Conservation (phyloP, 2,329 filamentous ascomycete species). For the Colletotrichum aenigma region DNA sequence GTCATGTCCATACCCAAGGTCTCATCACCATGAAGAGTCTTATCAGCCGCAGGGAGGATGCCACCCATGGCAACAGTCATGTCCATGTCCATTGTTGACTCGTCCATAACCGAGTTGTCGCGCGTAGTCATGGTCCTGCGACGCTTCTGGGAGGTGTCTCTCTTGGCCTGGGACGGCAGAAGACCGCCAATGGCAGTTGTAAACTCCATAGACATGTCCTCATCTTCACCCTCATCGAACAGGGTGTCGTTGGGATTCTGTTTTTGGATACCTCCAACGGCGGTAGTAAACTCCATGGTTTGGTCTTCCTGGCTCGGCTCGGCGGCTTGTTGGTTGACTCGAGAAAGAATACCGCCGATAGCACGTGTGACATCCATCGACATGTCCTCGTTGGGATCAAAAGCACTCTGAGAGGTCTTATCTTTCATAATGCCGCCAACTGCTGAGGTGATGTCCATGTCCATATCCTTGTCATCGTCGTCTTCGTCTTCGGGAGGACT, state of each 20-base stretch:
- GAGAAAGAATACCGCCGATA: conserved; percentile 77
- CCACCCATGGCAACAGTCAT: conserved; percentile 65
- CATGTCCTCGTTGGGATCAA: conserved; percentile 68
- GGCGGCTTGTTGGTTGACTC: conserved; percentile 22
- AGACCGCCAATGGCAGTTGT: conserved; percentile 68
- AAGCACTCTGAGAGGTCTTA: conserved; percentile 43
- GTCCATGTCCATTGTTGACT: conserved; percentile 54
- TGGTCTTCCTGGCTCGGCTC: conserved; percentile 52
- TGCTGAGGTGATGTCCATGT: conserved; percentile 61
- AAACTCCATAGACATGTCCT: conserved; percentile 82
- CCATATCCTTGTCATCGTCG: conserved; percentile 49
- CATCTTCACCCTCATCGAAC: conserved; percentile 48
- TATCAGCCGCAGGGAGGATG: conserved; percentile 44
- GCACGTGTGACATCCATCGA: conserved; percentile 94
- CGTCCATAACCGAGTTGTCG: conserved; percentile 36
- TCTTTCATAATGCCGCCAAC: conserved; percentile 56
- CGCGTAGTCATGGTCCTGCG: conserved; percentile 28
- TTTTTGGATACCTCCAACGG: conserved; percentile 71
- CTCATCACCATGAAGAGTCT: conserved; percentile 30
- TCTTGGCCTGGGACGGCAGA: conserved; percentile 35
- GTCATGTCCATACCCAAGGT: conserved; percentile 74
- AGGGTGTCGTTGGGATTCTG: conserved; percentile 29
- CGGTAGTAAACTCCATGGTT: conserved; percentile 86
- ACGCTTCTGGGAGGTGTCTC: conserved; percentile 8
- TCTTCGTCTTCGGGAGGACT: conserved; percentile 7